Conservation (phyloP, 345 rosid genomes). For the Ceriops tagal region DNA sequence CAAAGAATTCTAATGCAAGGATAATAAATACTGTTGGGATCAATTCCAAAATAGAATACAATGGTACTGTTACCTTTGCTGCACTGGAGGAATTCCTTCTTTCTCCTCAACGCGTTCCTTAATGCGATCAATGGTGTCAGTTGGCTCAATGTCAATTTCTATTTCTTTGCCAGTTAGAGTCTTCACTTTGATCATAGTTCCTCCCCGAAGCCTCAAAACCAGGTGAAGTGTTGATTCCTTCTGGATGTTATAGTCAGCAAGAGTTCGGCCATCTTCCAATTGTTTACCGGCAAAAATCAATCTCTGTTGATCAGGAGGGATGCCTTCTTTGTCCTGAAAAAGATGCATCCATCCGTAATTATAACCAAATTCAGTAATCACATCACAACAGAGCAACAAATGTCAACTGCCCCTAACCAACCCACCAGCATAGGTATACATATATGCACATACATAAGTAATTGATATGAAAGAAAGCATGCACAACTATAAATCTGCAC, state of each 20-base stretch:
- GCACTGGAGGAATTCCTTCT: constrained; percentile 98
- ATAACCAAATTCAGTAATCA: background rate
- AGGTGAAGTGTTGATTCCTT: constrained; percentile 96
- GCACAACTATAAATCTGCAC: no score
- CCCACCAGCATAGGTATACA: no score
- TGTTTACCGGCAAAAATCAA: constrained; percentile 95
- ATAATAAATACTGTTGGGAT: background rate
- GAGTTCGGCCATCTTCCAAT: constrained; percentile 90
- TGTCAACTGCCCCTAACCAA: background rate
- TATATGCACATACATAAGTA: no score
- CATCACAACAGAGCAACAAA: background rate
- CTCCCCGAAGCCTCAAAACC: constrained; percentile 93
- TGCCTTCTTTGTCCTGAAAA: constrained; percentile 87
- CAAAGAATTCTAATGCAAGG: no score
- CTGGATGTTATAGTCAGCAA: constrained; percentile 89
- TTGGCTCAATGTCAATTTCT: constrained; percentile 95
- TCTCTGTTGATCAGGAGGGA: constrained; percentile 91
- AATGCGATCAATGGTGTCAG: constrained; percentile 89
- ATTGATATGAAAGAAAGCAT: no score
- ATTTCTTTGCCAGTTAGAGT: constrained; percentile 95
- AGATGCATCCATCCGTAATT: background rate
- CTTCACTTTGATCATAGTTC: constrained; percentile 96
- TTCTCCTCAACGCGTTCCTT: constrained; percentile 97
- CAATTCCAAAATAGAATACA: background rate
- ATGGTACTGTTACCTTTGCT: constrained; percentile 57